phyloP scores from a whole-genome alignment of 2,329 filamentous ascomycete species.

The Neofusicoccum sp. region DNA sequence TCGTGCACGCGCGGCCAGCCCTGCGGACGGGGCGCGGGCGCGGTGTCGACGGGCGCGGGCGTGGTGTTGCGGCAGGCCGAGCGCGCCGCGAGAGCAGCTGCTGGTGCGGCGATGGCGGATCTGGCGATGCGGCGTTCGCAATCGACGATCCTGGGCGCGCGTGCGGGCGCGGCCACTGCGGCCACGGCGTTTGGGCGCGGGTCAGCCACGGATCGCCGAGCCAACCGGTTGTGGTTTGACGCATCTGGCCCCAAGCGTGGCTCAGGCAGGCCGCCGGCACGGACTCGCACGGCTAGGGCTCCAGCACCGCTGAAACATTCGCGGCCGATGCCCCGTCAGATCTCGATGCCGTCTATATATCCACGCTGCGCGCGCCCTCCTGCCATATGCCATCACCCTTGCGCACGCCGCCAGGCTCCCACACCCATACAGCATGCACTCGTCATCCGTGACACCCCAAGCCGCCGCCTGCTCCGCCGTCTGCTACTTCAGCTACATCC shows the following conservation, averaged over 20 bases:
- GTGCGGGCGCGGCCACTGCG: no score
- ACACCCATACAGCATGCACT: slow-evolving; percentile 12
- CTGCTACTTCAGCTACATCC: slow-evolving; percentile 40
- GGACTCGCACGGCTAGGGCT: not conserved
- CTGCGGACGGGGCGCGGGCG: not conserved
- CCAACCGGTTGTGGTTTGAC: no score
- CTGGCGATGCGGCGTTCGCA: no score
- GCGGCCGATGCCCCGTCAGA: not conserved
- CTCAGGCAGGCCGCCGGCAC: no score
- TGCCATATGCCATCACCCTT: not conserved
- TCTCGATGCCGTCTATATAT: slow-evolving; percentile 6
- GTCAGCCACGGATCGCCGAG: no score
- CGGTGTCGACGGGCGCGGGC: no score
- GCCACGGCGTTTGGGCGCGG: no score
- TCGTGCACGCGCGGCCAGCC: not conserved
- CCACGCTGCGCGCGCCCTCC: not conserved
- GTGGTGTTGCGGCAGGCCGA: no score
- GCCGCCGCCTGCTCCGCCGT: not conserved
- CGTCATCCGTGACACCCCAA: slow-evolving; percentile 19
- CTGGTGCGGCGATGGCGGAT: no score
- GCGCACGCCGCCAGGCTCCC: not conserved
- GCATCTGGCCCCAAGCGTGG: no score
- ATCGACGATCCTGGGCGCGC: no score
- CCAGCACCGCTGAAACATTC: slow-evolving; percentile 1
- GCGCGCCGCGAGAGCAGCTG: no score